These are phyloP conservation scores for Albophoma yamanashiensis DNA, from an alignment of 2,329 filamentous ascomycete species.

Conservation along the genomic window DNA sequence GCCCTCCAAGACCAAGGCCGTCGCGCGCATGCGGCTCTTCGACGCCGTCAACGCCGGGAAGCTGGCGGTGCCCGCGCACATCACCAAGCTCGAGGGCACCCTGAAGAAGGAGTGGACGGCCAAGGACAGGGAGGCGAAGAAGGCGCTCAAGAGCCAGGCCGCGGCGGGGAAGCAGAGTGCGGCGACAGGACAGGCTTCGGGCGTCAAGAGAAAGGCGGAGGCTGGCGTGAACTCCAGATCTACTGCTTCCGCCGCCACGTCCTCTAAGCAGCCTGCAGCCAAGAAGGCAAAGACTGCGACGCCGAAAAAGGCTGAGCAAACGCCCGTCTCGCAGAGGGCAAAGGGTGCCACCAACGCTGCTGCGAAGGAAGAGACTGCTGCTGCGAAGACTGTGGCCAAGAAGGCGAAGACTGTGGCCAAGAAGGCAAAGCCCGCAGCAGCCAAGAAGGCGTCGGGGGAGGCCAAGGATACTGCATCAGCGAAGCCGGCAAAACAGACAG, in stretches of 20 bases:
- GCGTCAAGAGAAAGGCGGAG: slow-evolving; percentile 18
- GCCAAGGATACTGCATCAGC: background rate
- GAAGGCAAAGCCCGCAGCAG: background rate
- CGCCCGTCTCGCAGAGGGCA: background rate
- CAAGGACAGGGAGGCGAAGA: slow-evolving; percentile 37
- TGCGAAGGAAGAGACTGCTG: too few species aligned
- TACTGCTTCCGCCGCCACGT: background rate
- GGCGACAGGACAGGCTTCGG: background rate
- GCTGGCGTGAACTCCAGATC: background rate
- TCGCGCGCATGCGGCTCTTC: slow-evolving; percentile 47
- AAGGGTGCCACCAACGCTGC: background rate
- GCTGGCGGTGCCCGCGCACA: slow-evolving; percentile 35
- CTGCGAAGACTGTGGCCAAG: background rate
- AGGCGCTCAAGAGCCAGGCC: slow-evolving; percentile 7
- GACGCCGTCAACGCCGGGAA: slow-evolving; percentile 39
- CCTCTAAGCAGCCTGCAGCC: background rate
- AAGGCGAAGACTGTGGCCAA: background rate
- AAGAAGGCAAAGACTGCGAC: slow-evolving; percentile 9
- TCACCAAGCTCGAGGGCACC: slow-evolving; percentile 38
- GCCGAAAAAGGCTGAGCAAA: background rate
- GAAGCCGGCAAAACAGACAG: slow-evolving; percentile 4
- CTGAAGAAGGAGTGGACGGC: slow-evolving; percentile 48
- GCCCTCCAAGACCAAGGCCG: slow-evolving; percentile 45
- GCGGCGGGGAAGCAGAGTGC: background rate
- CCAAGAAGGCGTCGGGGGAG: background rate